A percentile compares a stretch with the other conserved stretches of the same genome.
phyloP scores from a whole-genome alignment of 352 stramenopile species.

The Phytophthora fragariae region DNA sequence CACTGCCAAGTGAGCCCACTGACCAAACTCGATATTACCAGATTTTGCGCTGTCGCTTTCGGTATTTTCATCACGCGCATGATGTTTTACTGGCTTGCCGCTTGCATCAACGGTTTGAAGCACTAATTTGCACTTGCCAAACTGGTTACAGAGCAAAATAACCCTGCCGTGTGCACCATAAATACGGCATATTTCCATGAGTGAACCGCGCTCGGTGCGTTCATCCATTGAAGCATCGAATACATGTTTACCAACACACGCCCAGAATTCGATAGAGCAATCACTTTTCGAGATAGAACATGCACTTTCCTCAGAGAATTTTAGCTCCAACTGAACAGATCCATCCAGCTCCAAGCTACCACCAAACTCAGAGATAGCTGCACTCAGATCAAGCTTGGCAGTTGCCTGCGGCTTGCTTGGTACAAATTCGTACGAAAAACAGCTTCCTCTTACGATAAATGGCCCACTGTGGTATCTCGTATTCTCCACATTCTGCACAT shows the following conservation, averaged over 20 bases:
- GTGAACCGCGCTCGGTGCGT: background rate
- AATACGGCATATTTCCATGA: constrained; percentile 43
- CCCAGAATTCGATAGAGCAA: constrained; percentile 67
- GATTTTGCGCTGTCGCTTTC: background rate
- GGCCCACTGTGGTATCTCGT: constrained; percentile 34
- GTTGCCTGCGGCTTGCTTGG: constrained; percentile 9
- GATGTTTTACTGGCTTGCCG: constrained; percentile 11
- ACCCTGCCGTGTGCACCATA: constrained; percentile 8
- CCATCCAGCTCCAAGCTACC: constrained; percentile 45
- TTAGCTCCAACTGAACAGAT: constrained; percentile 38
- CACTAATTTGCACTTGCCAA: constrained; percentile 21
- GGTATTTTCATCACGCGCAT: constrained; percentile 3
- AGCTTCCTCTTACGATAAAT: constrained; percentile 56
- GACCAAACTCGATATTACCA: constrained; percentile 19
- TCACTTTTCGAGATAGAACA: constrained; percentile 40
- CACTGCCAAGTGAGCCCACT: constrained; percentile 67
- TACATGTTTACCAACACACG: constrained; percentile 31
- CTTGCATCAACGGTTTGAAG: constrained; percentile 16
- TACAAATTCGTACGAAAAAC: constrained; percentile 53
- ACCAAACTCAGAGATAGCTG: constrained; percentile 22
- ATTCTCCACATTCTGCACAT: constrained; percentile 53
- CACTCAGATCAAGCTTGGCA: constrained; percentile 21
- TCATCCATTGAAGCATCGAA: constrained; percentile 6
- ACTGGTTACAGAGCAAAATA: constrained; percentile 28
- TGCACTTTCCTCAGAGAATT: constrained; percentile 28